Evolutionary conservation across 352 stramenopile genomes (phyloP), one percentile per base, ranked within the genome.

Genomic region (Pythium dissimile): DNA sequence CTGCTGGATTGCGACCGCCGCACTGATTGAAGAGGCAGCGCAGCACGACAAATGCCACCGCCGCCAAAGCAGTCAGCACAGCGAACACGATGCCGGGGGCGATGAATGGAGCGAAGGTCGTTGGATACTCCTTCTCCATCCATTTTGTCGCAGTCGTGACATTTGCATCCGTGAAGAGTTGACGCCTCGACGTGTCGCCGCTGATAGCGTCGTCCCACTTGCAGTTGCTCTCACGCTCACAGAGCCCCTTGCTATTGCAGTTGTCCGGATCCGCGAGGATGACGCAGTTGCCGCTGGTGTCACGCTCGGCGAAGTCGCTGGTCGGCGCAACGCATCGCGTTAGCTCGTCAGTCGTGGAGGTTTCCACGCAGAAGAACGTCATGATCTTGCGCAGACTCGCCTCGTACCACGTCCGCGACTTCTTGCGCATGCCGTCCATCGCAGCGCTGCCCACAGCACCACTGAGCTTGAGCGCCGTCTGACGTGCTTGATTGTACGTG

Each of bases 21-120:
- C 84, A 94, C 31, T 77, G 77, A 56, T 94, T 94, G 65, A 88
- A 94, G 4, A 89, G 57, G 53, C 84, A 94, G 2, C 84, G 82
- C 6, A 90, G 51, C 20, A 94, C 45, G 6, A 89, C 41, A 30
- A 94, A 94, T 0, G 50, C 68, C 21, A 92, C 69, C 24, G 68
- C 86, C 16, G 64, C 51, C 20, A 94, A 35, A 0, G 73, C 71
- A 3, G 72, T 86, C 30, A 92, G 61, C 23, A 92, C 84, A 1
- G 80, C 66, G 47, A 94, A 80, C 15, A 89, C 77, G 18, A 89
- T 88, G 1, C 84, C 81, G 1, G 84, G 84, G 6, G 75, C 81
- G 27, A 88, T 65, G 24, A 90, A 92, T 16, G 73, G 63, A 2
- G 80, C 81, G 34, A 93, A 72, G 2, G 77, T 84, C 45, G 67